These are phyloP conservation scores for Nannochloris sp. DNA, from an alignment of 139 green algal genomes.

Conservation along the genomic window DNA sequence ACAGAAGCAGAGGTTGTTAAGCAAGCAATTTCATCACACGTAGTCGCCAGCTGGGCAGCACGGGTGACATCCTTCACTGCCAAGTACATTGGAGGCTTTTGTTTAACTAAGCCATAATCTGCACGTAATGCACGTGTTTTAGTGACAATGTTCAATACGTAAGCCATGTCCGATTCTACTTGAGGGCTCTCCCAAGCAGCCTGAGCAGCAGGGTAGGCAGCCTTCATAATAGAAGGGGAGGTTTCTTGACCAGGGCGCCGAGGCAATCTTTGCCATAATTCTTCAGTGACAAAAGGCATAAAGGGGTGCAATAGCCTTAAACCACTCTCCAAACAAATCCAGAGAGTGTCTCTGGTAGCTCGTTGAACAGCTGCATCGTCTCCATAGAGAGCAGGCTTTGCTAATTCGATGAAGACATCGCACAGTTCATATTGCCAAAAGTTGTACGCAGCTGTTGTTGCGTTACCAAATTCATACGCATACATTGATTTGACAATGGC, in stretches of 20 bases:
- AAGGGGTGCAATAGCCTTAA: slow-evolving; percentile 92
- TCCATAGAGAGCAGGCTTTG: slow-evolving; percentile 74
- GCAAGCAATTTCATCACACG: slow-evolving; percentile 42
- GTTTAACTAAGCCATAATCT: slow-evolving; percentile 75
- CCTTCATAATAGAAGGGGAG: slow-evolving; percentile 71
- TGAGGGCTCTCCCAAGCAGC: slow-evolving; percentile 35
- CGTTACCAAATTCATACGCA: slow-evolving; percentile 73
- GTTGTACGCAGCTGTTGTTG: slow-evolving; percentile 71
- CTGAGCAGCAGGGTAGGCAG: slow-evolving; percentile 53
- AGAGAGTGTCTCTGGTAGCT: slow-evolving; percentile 63
- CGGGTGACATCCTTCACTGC: slow-evolving; percentile 26
- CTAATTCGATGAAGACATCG: slow-evolving; percentile 97
- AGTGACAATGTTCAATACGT: slow-evolving; percentile 33
- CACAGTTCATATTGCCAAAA: slow-evolving; percentile 96
- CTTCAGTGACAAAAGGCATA: slow-evolving; percentile 97
- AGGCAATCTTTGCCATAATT: slow-evolving; percentile 87
- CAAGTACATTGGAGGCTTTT: slow-evolving; percentile 69
- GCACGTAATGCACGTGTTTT: slow-evolving; percentile 42
- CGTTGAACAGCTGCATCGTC: slow-evolving; percentile 36
- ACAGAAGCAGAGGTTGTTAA: slow-evolving; percentile 38
- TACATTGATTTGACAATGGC: slow-evolving; percentile 52
- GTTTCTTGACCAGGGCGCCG: not conserved
- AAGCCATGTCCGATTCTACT: slow-evolving; percentile 62
- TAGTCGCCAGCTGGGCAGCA: slow-evolving; percentile 21
- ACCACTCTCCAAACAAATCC: slow-evolving; percentile 73